Percentiles rank a stretch among this genome's conserved stretches.
These are phyloP conservation scores for Oemleria cerasiformis DNA, from an alignment of 306 rosid genomes.

Conservation along the genomic window DNA sequence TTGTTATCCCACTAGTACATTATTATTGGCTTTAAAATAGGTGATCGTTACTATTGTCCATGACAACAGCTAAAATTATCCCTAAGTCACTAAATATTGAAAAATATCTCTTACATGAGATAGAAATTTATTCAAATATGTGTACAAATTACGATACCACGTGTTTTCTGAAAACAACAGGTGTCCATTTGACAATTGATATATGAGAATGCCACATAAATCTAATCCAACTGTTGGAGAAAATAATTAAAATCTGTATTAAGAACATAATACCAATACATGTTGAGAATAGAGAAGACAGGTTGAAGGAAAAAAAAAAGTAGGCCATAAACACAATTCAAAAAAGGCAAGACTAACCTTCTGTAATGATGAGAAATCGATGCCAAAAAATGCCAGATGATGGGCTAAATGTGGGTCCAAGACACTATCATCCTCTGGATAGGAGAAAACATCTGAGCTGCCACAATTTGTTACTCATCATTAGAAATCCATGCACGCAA, in stretches of 20 bases:
- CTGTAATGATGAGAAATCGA: slow-evolving; percentile 83
- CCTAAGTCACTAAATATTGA: not conserved
- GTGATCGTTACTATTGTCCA: too few species aligned
- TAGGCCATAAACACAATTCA: not conserved
- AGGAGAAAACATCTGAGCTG: slow-evolving; percentile 98
- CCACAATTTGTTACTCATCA: slow-evolving; percentile 56
- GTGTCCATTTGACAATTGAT: not conserved
- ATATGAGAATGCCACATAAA: not conserved
- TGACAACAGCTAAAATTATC: not conserved
- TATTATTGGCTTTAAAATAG: not conserved
- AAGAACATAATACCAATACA: not conserved
- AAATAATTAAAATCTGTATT: not conserved
- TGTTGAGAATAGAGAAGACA: not conserved
- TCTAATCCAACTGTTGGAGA: not conserved
- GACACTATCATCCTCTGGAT: slow-evolving; percentile 92
- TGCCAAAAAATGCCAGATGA: slow-evolving; percentile 92
- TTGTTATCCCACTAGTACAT: not conserved
- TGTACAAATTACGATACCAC: not conserved
- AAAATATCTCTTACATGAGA: not conserved
- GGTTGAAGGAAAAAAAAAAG: not conserved
- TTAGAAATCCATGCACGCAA: slow-evolving; percentile 38
- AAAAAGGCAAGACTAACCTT: slow-evolving; percentile 53
- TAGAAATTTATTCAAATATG: not conserved
- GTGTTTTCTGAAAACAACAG: not conserved
- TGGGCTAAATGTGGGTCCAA: slow-evolving; percentile 84